Conservation (phyloP, 139 green algal species). For the Mesotaenium endlicherianum region DNA sequence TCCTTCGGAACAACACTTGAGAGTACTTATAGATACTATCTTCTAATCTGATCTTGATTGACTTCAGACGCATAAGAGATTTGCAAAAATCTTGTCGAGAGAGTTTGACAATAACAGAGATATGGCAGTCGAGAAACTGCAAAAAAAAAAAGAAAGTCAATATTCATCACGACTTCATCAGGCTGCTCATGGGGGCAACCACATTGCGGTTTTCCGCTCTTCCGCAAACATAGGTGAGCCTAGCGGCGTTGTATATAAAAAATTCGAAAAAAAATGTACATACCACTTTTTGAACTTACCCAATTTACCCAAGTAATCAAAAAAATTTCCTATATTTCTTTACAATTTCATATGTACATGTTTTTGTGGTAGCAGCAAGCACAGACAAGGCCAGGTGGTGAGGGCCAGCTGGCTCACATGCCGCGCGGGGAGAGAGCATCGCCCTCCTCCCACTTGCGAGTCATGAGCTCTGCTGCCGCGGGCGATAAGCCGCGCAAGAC, state of each 20-base stretch:
- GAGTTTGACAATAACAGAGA: too few species aligned
- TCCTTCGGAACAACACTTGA: background rate
- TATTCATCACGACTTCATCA: too few species aligned
- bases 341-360: background rate
- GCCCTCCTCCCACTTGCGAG: background rate
- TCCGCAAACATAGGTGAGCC: too few species aligned
- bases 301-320: background rate
- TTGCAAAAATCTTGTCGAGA: too few species aligned
- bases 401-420: background rate
- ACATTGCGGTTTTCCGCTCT: too few species aligned
- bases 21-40: background rate
- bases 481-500: constrained; percentile 7
- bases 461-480: background rate
- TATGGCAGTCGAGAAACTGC: too few species aligned
- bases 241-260: too few species aligned
- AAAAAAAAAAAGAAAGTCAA: too few species aligned
- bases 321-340: background rate
- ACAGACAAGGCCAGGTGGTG: background rate
- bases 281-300: background rate
- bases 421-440: background rate
- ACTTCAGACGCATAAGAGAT: too few species aligned
- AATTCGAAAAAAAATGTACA: background rate
- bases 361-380: background rate
- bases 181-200: too few species aligned
- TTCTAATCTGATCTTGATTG: too few species aligned